phyloP scores from a whole-genome alignment of 2,329 filamentous ascomycete genomes.

The Dactylellina drechsleri region DNA sequence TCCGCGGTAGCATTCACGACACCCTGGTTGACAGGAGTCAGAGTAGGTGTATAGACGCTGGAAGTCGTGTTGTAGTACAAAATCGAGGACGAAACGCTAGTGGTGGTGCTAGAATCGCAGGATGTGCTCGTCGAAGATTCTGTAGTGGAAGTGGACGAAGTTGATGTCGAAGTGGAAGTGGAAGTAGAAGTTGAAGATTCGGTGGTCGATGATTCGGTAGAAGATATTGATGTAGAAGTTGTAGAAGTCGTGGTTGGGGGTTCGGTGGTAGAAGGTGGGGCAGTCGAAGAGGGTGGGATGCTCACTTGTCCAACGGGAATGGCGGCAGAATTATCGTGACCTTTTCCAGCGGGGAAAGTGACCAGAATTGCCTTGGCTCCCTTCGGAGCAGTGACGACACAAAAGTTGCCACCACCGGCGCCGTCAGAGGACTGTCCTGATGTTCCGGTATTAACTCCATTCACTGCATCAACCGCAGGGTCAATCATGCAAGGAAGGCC shows the following conservation, averaged over 20 bases:
- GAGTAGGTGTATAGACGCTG: constrained; percentile 40
- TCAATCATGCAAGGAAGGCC: constrained; percentile 80
- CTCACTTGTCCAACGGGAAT: constrained; percentile 22
- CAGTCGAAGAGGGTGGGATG: constrained; percentile 28
- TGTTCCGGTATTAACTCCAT: constrained; percentile 69
- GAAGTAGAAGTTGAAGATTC: constrained; percentile 18
- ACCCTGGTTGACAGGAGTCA: constrained; percentile 54
- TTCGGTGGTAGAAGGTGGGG: constrained; percentile 17
- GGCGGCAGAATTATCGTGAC: constrained; percentile 28
- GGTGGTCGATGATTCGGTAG: constrained; percentile 9
- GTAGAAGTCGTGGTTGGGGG: constrained; percentile 33
- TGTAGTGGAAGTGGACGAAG: neutral
- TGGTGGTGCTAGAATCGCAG: constrained; percentile 13
- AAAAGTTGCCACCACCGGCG: constrained; percentile 76
- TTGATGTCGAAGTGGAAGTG: neutral
- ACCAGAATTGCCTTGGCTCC: constrained; percentile 75
- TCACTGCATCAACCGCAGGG: constrained; percentile 68
- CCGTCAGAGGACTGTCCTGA: constrained; percentile 64
- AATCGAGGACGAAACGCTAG: neutral
- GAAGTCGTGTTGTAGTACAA: constrained; percentile 30
- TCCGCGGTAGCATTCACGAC: constrained; percentile 40
- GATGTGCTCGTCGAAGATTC: constrained; percentile 32
- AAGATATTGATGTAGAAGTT: constrained; percentile 15
- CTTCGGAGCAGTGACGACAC: constrained; percentile 77
- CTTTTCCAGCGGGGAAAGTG: constrained; percentile 63